Conservation (phyloP, 306 rosid species). For the Inga oerstediana region DNA sequence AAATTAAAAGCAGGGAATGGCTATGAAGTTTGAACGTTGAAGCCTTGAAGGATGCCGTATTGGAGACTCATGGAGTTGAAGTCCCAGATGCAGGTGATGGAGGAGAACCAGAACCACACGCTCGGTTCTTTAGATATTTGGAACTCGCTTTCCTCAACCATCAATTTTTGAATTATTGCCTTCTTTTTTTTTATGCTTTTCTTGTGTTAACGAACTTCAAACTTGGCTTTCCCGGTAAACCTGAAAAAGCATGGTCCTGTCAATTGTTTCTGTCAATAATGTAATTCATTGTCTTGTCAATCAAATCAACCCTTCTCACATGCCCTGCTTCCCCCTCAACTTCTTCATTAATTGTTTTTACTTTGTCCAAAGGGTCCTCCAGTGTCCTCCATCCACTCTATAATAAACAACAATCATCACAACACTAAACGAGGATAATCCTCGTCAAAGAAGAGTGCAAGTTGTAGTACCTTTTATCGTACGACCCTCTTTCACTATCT, state of each 20-base stretch:
- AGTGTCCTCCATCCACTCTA: neutral
- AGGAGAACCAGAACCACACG: neutral
- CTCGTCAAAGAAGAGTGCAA: neutral
- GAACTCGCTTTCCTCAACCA: neutral
- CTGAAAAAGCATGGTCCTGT: neutral
- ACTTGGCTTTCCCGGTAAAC: neutral
- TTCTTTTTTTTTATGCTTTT: neutral
- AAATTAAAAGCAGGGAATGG: neutral
- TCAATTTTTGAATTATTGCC: conserved; percentile 8
- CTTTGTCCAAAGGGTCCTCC: neutral
- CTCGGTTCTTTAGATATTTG: neutral
- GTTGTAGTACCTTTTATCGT: neutral
- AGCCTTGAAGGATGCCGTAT: neutral
- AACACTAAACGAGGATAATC: neutral
- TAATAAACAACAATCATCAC: neutral
- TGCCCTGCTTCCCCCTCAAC: neutral
- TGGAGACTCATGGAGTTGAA: neutral
- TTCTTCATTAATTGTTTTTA: neutral
- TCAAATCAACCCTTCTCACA: neutral
- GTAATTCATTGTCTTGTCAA: neutral
- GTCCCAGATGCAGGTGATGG: neutral
- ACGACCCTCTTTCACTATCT: neutral
- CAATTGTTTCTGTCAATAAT: neutral
- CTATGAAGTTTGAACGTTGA: neutral
- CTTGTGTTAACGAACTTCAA: neutral